Conservation (phyloP, 352 stramenopile genomes). For the Globisporangium spinosum region DNA sequence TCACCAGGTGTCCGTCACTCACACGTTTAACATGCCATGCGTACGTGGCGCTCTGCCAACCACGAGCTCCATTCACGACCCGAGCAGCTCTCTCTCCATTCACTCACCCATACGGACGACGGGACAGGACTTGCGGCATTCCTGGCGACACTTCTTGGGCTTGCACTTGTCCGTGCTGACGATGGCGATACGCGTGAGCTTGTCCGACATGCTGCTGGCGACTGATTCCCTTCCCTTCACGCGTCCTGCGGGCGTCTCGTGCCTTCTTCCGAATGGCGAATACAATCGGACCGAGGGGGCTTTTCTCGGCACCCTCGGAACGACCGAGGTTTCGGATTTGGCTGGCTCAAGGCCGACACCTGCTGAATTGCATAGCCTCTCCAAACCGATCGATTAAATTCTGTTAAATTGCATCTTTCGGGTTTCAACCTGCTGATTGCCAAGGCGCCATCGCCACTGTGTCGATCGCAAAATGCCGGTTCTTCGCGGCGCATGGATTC, state of each 20-base stretch:
- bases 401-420: neutral
- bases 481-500: neutral
- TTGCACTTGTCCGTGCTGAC: slow-evolving; percentile 99
- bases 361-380: slow-evolving; percentile 6
- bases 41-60: neutral
- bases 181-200: slow-evolving; percentile 98
- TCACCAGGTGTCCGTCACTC: neutral
- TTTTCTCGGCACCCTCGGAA: slow-evolving; percentile 27
- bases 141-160: slow-evolving; percentile 98
- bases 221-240: slow-evolving; percentile 10
- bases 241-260: slow-evolving; percentile 3
- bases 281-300: neutral
- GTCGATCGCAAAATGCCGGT: neutral
- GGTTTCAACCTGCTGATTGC: neutral
- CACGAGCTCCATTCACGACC: neutral
- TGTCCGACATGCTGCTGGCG: slow-evolving; percentile 65
- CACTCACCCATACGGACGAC: slow-evolving; percentile 94
- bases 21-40: slow-evolving; percentile 1
- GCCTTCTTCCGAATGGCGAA: neutral
- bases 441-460: neutral
- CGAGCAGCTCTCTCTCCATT: neutral
- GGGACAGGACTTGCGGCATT: slow-evolving; percentile 99
- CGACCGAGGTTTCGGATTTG: slow-evolving; percentile 18
- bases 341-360: slow-evolving; percentile 17
- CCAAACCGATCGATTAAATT: neutral